Base-by-base conservation (phyloP, 176 grass and related monocot genomes). In the Triticum dicoccoides region DNA sequence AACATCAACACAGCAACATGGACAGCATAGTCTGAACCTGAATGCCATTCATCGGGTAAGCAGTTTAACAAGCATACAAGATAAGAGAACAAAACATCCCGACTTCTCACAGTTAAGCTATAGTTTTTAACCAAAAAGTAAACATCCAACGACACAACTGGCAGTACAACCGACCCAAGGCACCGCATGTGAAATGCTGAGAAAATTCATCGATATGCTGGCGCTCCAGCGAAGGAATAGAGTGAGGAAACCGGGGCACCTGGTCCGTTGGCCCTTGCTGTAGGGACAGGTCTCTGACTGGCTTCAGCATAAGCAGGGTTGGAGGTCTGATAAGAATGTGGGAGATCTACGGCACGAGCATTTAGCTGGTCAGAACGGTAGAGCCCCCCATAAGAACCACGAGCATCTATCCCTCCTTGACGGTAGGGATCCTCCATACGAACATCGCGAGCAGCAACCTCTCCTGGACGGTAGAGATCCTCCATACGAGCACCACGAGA, bases 171-270 rank as follows among this genome's bases (percentile, higher is more conserved):
- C 45, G 6, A 45, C 61, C 45, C 45, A 39, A 15, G 75, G 74
- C 15, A 76, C 21, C 13, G 42, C 65, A 54, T 54, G 51, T 18
- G 18, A 44, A 65, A 88, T 34, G 10, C 13, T 11, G 38, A 41
- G 63, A 70, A 66, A 45, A 65, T 69, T 90, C 63, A 95, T n/a
- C 77, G 90, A 75, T 87, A 95, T 7, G n/a, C 45, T 13, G 79
- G 82, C 0, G 80, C 85, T 49, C 93, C 89, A 72, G 39, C 35
- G 18, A 91, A 91, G 30, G 91, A 79, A 67, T 91, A 91, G 14
- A 74, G 86, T 0, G 84, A 80, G 2, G 91, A 93, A 76, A 95
- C 89, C 2, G 89, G 73, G n/a, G 39, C 20, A 49, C 59, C 59
- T 8, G 84, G 23, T 56, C 51, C 34, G 70, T 51, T 80, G 24